Base-by-base conservation (phyloP, 805 yeast species). In the Schizosaccharomyces osmophilus region DNA sequence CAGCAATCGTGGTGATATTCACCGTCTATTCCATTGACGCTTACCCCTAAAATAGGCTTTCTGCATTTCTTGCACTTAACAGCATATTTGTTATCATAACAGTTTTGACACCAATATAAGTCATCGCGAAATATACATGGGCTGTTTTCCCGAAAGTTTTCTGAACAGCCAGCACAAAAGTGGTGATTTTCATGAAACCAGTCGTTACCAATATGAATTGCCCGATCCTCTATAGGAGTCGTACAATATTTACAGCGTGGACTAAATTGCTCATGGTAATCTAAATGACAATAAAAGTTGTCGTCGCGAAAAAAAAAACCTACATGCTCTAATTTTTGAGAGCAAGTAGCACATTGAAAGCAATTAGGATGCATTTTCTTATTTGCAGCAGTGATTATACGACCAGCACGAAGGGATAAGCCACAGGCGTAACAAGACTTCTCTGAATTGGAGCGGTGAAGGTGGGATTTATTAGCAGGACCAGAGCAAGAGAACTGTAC, bases 21-120 rank as follows among this genome's bases (percentile, higher is more conserved):
- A 6, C 57, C 57, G 13, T 51, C 57, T 1, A 29, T 24, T 9
- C 36, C 57, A 6, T 29, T 22, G 11, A 51, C 36, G n/a, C 57
- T 29, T 22, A 51, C 26, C 13, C 57, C 57, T 17, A 51, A 29
- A 24, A 62, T 69, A 63, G 59, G 51, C 15, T 58, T 19, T 2
- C 36, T 54, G 62, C 73, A 70, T 58, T 68, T 67, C 72, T 72
- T 69, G 63, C 73, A 70, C 62, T 66, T 68, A 29, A 62, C 57
- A 2, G 68, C 66, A 9, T 68, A 67, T 60, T 63, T 66, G 17
- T 63, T 63, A 48, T 55, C 62, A 60, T 68, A 65, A 59, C 73
- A 70, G 5, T 59, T 48, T 26, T 57, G 64, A 45, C 73, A 70
- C 62, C 68, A 62, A 15, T 67, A 66, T 48, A 62, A 59, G 41